Evolutionary conservation across 805 yeast species (phyloP), one percentile per base, ranked within the genome.

Genomic region (Wickerhamiella musiphila): DNA sequence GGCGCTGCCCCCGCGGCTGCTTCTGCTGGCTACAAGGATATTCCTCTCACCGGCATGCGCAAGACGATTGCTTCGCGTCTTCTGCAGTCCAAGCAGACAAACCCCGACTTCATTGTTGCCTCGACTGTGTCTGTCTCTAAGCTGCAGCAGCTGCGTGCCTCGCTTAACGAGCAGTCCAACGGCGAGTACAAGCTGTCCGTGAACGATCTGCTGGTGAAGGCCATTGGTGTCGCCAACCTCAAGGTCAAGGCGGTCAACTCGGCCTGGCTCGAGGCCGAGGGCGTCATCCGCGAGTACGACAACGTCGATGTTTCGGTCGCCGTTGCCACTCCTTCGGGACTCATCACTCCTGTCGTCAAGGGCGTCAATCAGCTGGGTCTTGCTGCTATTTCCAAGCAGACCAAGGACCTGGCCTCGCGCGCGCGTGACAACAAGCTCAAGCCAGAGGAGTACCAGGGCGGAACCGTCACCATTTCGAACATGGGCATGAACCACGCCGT

Each of bases 401-500:
- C 81, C 50, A 90, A 90, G 67, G 94, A 78, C 47, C 68, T 90
- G 46, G 96, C 94, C 46, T 78, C 78, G 68, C 81, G 90, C 61
- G 99, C 99, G 40, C 83, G 86, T 61, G 82, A 68, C 38, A 83
- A 82, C 61, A 90, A 86, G 66, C 73, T 90, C 56, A 53, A 61
- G 44, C 99, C 99, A 41, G 93, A 82, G 58, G 98, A 90, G 65
- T 90, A 78, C 75, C 94, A 82, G 69, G 99, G 99, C 50, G 99
- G 99, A 54, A 84, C 98, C 47, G 81, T 90, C 58, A 83, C 95
- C 57, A 86, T 90, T 53, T 90, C 96, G 44, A 90, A 90, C 76
- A 66, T 90, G 68, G 99, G 99, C 55, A 90, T 90, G 98, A 90
- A 90, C 73, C 70, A 63, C 36, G 96, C 98, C 35, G 95, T 86